Base-by-base conservation (phyloP, 2,329 filamentous ascomycete species). In the Pseudogymnoascus sp. region DNA sequence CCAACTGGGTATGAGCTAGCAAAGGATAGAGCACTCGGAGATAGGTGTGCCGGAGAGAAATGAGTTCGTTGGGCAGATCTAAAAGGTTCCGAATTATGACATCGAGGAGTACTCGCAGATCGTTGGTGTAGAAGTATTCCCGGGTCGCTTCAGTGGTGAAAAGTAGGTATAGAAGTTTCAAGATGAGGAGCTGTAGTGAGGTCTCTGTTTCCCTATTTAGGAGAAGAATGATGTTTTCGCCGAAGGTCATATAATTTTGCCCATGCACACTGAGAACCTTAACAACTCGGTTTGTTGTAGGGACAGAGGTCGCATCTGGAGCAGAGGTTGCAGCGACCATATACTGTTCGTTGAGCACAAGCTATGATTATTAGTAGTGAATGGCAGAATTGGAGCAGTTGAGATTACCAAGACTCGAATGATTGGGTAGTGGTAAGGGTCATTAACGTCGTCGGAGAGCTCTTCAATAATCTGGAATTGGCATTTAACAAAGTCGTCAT, bases 111-210 rank as follows among this genome's bases (percentile, higher is more conserved):
- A 99, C 95, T 64, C 91, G 90, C 31, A 99, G 81, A 72, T 99
- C 95, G 73, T 99, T 99, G 28, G 92, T 97, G 76, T 97, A 99
- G 73, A 99, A 99, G 76, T 97, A 99, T 77, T 99, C 95, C 74
- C 95, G 91, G 0, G 95, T 99, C 15, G 89, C 85, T 64, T 86
- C 86, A 9, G 91, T 97, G 4, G 93, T 96, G 76, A 99, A 99
- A 9, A 99, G 83, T 36, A 99, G 85, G 76, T 97, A 99, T 28
- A 99, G 81, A 4, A 97, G 84, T 76, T 99, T 99, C 44, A 99
- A 82, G 65, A 97, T 97, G n/a, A 99, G 83, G 26, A 99, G 82
- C 76, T 99, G 96, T 38, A 96, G 83, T 1, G 92, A 93, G 0
- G 95, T 96, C 75, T 97, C 93, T 9, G 89, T 91, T 79, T 97